A percentile compares a stretch with the other conserved stretches of the same genome.
These are phyloP conservation scores for Lasiosphaeria miniovina DNA, from an alignment of 495 filamentous ascomycete species.

Conservation along the genomic window DNA sequence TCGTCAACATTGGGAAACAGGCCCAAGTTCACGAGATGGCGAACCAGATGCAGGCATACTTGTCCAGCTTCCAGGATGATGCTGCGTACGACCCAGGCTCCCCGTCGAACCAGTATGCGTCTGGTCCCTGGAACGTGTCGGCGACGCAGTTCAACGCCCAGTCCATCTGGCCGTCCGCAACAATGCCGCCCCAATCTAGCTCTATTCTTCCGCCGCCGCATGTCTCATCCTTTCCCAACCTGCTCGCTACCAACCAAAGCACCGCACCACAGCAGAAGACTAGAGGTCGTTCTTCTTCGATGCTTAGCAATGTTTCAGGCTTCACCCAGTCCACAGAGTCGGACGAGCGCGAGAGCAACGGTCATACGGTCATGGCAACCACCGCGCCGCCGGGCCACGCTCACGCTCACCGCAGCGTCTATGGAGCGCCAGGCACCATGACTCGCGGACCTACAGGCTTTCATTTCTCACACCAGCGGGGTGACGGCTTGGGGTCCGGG, in stretches of 20 bases:
- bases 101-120: slow-evolving; percentile 20
- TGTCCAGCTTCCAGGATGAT: slow-evolving; percentile 37
- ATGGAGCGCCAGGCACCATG: slow-evolving; percentile 13
- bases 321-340: slow-evolving; percentile 59
- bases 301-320: slow-evolving; percentile 64
- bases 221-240: slow-evolving; percentile 23
- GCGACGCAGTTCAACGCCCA: slow-evolving; percentile 18
- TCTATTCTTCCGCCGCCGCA: slow-evolving; percentile 23
- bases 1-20: slow-evolving; percentile 40
- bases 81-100: slow-evolving; percentile 22
- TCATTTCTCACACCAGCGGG: slow-evolving; percentile 19
- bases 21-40: slow-evolving; percentile 40
- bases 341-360: slow-evolving; percentile 22
- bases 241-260: slow-evolving; percentile 18
- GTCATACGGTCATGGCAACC: background rate
- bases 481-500: slow-evolving; percentile 15
- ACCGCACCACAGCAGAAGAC: slow-evolving; percentile 29
- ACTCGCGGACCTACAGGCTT: slow-evolving; percentile 33
- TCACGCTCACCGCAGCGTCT: slow-evolving; percentile 4
- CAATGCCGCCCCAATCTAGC: slow-evolving; percentile 18
- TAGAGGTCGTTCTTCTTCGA: slow-evolving; percentile 61
- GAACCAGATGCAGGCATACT: slow-evolving; percentile 37
- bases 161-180: slow-evolving; percentile 27
- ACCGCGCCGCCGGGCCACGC: slow-evolving; percentile 10
- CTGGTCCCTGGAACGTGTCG: slow-evolving; percentile 23